phyloP scores from a whole-genome alignment of 164 flowering plant species.

The Euptelea pleiosperma region DNA sequence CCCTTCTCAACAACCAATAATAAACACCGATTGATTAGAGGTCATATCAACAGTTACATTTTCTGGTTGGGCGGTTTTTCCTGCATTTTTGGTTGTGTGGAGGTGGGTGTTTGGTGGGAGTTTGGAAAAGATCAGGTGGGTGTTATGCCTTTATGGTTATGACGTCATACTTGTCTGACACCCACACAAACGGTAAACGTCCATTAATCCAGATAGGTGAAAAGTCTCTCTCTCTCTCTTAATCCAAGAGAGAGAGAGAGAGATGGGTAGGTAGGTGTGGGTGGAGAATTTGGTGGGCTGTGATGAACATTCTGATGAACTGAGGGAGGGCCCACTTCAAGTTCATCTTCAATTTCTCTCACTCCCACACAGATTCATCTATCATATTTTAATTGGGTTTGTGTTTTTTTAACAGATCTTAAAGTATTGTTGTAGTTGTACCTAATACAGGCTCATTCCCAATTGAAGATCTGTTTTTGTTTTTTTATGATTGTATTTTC shows the following conservation, averaged over 20 bases:
- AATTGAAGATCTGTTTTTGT: constrained; percentile 25
- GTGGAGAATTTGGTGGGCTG: constrained; percentile 15
- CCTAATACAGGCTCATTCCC: constrained; percentile 15
- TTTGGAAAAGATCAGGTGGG: constrained; percentile 22
- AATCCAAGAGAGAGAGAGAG: constrained; percentile 12
- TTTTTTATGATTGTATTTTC: no score
- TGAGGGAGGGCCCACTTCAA: constrained; percentile 27
- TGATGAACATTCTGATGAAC: constrained; percentile 25
- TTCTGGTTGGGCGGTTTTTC: constrained; percentile 17
- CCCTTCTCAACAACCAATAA: no score
- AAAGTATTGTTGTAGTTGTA: constrained; percentile 17
- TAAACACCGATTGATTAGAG: background rate
- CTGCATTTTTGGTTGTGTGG: constrained; percentile 5
- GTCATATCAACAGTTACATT: background rate
- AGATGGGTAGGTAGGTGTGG: constrained; percentile 12
- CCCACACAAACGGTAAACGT: background rate
- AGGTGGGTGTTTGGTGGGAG: constrained; percentile 33
- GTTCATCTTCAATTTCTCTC: constrained; percentile 11
- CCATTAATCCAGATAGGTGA: background rate
- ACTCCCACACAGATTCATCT: background rate
- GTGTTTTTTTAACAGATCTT: background rate
- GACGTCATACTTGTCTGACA: background rate
- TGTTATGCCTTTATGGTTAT: constrained; percentile 3
- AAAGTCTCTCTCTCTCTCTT: background rate
- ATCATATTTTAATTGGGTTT: background rate